phyloP scores from a whole-genome alignment of 305 asterid genomes.

The Fraxinus nigra region DNA sequence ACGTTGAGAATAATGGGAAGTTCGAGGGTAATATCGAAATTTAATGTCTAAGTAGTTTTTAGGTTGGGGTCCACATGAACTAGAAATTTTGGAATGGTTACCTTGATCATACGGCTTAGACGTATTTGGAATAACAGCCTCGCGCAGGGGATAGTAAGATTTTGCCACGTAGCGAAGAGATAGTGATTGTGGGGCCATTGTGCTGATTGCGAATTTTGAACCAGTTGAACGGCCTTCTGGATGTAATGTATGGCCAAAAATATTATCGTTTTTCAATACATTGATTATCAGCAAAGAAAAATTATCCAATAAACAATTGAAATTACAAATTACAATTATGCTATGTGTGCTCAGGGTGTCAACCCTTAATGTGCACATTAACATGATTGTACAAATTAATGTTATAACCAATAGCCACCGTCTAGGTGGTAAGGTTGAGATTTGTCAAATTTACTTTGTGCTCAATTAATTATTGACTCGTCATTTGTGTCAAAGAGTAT shows the following conservation, averaged over 20 bases:
- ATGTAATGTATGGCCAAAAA: background rate
- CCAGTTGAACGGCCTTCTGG: background rate
- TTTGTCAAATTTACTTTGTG: no score
- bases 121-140: background rate
- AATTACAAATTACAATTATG: background rate
- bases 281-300: background rate
- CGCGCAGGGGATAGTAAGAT: background rate
- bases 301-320: background rate
- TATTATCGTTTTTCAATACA: background rate
- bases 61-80: background rate
- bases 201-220: background rate
- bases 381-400: background rate
- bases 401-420: background rate
- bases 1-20: background rate
- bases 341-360: no score
- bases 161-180: background rate
- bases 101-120: background rate
- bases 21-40: background rate
- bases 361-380: no score
- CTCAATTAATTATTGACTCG: no score
- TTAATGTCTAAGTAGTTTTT: background rate
- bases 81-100: background rate
- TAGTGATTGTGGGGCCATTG: background rate
- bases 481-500: no score
- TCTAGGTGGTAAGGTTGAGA: no score